Evolutionary conservation across 129 eudicot species (phyloP).

Genomic region (Logfia minima): DNA sequence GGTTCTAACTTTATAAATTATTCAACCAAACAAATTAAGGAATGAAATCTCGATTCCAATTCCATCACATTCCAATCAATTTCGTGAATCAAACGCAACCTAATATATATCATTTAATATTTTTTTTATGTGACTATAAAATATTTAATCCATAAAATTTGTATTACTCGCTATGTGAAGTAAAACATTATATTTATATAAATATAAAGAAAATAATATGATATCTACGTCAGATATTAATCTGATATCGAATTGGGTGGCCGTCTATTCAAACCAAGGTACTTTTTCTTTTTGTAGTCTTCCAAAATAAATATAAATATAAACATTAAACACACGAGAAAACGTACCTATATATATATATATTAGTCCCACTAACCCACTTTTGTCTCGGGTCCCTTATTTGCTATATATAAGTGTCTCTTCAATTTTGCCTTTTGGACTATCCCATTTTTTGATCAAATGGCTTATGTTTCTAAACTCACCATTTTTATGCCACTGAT

Average conservation of each 20-base stretch:
- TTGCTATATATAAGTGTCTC: constrained; percentile 15
- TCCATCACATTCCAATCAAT: too few relatives aligned
- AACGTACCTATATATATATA: neutral
- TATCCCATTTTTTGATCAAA: constrained; percentile 9
- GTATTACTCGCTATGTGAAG: too few relatives aligned
- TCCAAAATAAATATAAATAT: constrained; percentile 1
- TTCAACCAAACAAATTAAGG: too few relatives aligned
- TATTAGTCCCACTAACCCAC: constrained; percentile 2
- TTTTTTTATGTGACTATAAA: too few relatives aligned
- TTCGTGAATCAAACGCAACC: too few relatives aligned
- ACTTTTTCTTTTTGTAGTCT: neutral
- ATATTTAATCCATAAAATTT: too few relatives aligned
- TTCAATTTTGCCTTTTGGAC: neutral
- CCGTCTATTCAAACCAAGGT: constrained; percentile 6
- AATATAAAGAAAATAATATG: too few relatives aligned
- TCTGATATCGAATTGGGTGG: constrained; percentile 6
- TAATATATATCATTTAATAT: too few relatives aligned
- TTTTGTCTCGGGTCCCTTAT: constrained; percentile 1
- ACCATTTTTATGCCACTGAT: constrained; percentile 13
- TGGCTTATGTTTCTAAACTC: constrained; percentile 25
- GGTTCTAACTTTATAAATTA: too few relatives aligned
- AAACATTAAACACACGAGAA: constrained; percentile 10
- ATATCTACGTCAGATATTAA: neutral
- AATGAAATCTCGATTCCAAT: too few relatives aligned
- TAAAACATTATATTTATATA: too few relatives aligned